Evolutionary conservation across 1,284 basidiomycete genomes (phyloP), one percentile per base, ranked within the genome.

Genomic region (Albatrellus sp.): DNA sequence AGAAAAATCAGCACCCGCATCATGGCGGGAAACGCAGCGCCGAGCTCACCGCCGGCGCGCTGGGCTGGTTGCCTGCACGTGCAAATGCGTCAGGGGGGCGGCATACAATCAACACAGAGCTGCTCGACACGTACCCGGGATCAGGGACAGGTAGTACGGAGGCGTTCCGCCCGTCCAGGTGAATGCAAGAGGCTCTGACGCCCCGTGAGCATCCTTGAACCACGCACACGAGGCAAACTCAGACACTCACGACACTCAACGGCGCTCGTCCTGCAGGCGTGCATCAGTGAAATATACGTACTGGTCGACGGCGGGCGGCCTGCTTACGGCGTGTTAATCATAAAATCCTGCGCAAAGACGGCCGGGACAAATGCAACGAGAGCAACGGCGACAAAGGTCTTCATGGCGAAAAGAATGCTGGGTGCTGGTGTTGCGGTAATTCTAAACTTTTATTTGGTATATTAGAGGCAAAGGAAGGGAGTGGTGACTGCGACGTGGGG

Each of bases 261-360:
- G 12, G 75, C 64, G 47, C 55, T 65, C 37, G 61, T 0, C 33
- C 73, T 67, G 16, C 1, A 13, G 37, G 13, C 29, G 16, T 8
- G 35, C 19, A 5, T 17, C 40, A 16, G 36, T 11, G 13, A 40
- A 24, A 29, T 5, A 17, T 45, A 28, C 13, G 33, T 13, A 17
- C 20, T 16, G 29, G 14, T 10, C n/a, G 39, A 20, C 8, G 39
- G 20, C 12, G 10, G 37, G 6, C 14, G 16, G 13, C 13, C 14
- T 29, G 68, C 78, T 51, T 52, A 85, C 81, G 85, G 79, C 7
- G 84, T 83, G 59, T 83, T 75, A 59, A 88, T 65, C 28, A 66
- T 75, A 52, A 81, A 37, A 10, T 3, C 37, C 38, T 55, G 57
- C 5, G 62, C 73, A n/a, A 69, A 40, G 43, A 68, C 61, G 49